Base-by-base conservation (phyloP, 2,329 filamentous ascomycete species). In the Orbilia quercus region DNA sequence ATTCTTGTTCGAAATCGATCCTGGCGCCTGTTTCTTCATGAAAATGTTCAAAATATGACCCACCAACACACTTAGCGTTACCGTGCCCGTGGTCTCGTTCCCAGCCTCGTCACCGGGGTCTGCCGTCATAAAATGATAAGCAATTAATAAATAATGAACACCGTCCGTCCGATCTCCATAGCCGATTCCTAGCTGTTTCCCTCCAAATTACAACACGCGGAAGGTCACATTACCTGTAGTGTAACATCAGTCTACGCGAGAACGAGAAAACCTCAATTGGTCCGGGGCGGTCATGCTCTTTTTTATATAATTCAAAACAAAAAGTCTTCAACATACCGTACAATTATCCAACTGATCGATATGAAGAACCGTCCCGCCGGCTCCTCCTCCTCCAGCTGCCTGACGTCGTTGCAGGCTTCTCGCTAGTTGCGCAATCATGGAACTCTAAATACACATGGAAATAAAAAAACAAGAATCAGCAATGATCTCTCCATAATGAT, bases 391-490 rank as follows among this genome's bases (percentile, higher is more conserved):
- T 20, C 77, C 79, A 4, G 78, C 72, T 25, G 78, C 77, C 47
- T 80, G 80, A 59, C 82, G 79, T 42, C 81, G 79, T 69, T 82
- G 79, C 34, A 84, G 74, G 18, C 80, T 81, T 16, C 80, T 78
- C 58, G 82, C 82, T 40, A 84, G 78, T 50, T 81, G 81, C 44
- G 81, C 80, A 38, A 84, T 78, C 82, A 84, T 83, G 53, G 81
- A 82, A 78, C 82, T 82, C 82, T 83, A 74, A 75, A 69, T 63
- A 54, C 20, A 54, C 25, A 38, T 25, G 36, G 69, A 47, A 74
- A 58, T 57, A 53, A 64, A 50, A 28, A 57, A 57, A 53, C 45
- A 63, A 67, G 23, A 74, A 67, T 67, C 59, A 73, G 62, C 53
- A 66, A 45, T 54, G n/a, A n/a, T 47, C 34, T 73, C 54, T 36